Conservation (phyloP, 2,329 filamentous ascomycete genomes). For the Colletotrichum somersetense region DNA sequence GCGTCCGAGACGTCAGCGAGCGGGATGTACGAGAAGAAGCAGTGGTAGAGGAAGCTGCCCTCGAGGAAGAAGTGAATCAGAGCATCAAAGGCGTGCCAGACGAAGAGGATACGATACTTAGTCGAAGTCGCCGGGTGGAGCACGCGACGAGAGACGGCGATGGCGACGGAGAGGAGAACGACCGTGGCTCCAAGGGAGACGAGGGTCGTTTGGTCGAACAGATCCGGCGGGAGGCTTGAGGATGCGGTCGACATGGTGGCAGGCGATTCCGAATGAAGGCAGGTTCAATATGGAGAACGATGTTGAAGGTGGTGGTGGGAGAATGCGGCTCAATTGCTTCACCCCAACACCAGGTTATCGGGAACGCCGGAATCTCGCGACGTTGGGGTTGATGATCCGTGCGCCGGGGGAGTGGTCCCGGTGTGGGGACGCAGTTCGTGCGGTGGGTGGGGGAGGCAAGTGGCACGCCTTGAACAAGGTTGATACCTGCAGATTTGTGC, state of each 20-base stretch:
- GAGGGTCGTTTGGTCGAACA: slow-evolving; percentile 72
- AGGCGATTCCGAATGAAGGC: not conserved
- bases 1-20: slow-evolving; percentile 51
- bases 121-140: slow-evolving; percentile 64
- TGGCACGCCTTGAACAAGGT: not conserved
- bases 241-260: slow-evolving; percentile 41
- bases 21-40: slow-evolving; percentile 77
- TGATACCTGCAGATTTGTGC: not conserved
- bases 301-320: not conserved
- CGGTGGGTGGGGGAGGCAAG: no score
- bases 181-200: slow-evolving; percentile 69
- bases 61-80: slow-evolving; percentile 93
- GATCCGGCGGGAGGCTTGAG: slow-evolving; percentile 61
- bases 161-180: slow-evolving; percentile 64
- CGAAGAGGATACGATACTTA: slow-evolving; percentile 82
- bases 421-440: slow-evolving; percentile 3
- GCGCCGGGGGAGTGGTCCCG: slow-evolving; percentile 1
- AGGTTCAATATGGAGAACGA: not conserved
- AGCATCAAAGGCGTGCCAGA: slow-evolving; percentile 95
- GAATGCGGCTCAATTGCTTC: not conserved
- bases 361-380: not conserved
- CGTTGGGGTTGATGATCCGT: slow-evolving; percentile 19
- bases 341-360: not conserved
- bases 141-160: slow-evolving; percentile 60
- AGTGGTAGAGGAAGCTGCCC: slow-evolving; percentile 92